These are phyloP conservation scores for Infundibulicybe gibba DNA, from an alignment of 768 basidiomycete species.

Conservation along the genomic window DNA sequence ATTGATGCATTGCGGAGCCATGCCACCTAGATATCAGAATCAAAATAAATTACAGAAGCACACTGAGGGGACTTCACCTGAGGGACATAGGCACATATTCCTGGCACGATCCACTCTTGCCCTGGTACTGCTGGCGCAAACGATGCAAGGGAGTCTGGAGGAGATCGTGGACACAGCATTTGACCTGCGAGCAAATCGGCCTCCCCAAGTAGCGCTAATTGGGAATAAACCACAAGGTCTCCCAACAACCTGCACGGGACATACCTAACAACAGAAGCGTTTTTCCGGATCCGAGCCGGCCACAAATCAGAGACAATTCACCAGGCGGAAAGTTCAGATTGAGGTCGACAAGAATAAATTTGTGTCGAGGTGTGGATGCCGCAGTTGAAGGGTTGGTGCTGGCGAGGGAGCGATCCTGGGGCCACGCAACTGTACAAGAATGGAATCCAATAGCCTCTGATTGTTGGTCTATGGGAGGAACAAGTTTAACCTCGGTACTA, in stretches of 20 bases:
- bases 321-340: conserved; percentile 75
- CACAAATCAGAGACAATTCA: conserved; percentile 80
- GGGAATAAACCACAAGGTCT: neutral
- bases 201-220: conserved; percentile 77
- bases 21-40: conserved; percentile 30
- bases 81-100: conserved; percentile 86
- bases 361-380: conserved; percentile 69
- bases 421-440: conserved; percentile 90
- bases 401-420: conserved; percentile 59
- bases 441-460: conserved; percentile 68
- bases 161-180: conserved; percentile 78
- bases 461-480: conserved; percentile 54
- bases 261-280: conserved; percentile 68
- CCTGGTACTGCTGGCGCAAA: conserved; percentile 40
- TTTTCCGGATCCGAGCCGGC: conserved; percentile 88
- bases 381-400: conserved; percentile 49
- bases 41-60: conserved; percentile 30
- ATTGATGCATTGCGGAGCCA: conserved; percentile 77
- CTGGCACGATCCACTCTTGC: conserved; percentile 74
- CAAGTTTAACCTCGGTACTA: conserved; percentile 63
- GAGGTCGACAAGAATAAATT: conserved; percentile 80
- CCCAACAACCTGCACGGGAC: conserved; percentile 5
- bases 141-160: conserved; percentile 70
- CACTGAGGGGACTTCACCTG: conserved; percentile 46
- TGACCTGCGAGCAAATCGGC: conserved; percentile 83